Evolutionary conservation across 1,139 yeast species (phyloP).

Genomic region (Magnusiomyces paraingens): DNA sequence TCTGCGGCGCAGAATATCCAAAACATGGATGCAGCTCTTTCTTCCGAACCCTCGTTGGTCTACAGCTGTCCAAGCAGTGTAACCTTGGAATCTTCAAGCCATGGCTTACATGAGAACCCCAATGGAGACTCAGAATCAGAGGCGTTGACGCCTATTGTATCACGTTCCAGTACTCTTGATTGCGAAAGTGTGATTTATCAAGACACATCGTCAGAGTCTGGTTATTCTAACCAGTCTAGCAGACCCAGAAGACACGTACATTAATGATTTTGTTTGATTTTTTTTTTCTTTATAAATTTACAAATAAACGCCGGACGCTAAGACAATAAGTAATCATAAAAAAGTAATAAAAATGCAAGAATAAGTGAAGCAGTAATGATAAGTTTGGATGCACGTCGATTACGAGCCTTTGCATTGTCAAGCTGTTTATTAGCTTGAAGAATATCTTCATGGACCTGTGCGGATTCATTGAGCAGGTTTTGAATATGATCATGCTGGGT

Average conservation of each 20-base stretch:
- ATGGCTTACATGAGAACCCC: not conserved
- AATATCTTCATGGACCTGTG: constrained; percentile 62
- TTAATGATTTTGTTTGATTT: not conserved
- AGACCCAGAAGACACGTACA: not conserved
- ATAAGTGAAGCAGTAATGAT: constrained; percentile 55
- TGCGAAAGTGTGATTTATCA: not conserved
- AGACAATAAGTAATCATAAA: constrained; percentile 44
- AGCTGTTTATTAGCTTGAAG: constrained; percentile 68
- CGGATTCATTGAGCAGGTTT: constrained; percentile 62
- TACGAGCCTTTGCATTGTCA: constrained; percentile 61
- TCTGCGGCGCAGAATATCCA: no score
- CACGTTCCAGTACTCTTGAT: not conserved
- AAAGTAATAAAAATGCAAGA: constrained; percentile 55
- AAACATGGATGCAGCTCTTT: not conserved
- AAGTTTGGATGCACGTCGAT: constrained; percentile 63
- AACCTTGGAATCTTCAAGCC: not conserved
- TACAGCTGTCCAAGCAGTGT: not conserved
- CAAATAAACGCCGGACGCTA: not conserved
- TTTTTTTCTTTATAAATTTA: not conserved
- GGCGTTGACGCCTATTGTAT: not conserved
- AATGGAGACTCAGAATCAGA: not conserved
- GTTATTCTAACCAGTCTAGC: not conserved
- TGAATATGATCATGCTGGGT: constrained; percentile 71
- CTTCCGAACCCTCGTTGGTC: not conserved
- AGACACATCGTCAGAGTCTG: not conserved